Evolutionary conservation across 2,329 filamentous ascomycete species (phyloP).

Genomic region (Talaromyces sp.): DNA sequence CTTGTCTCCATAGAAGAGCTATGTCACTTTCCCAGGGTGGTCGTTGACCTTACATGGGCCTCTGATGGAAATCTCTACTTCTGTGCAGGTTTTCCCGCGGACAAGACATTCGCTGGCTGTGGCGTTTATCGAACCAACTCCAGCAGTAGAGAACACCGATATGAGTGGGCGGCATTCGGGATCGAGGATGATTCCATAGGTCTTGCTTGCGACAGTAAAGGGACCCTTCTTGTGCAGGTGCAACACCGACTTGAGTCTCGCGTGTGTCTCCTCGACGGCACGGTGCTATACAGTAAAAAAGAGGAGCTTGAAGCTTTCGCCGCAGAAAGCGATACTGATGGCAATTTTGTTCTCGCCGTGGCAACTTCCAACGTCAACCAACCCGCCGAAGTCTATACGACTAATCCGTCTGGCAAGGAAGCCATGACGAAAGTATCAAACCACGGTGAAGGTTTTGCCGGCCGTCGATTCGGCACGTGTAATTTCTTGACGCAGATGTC

Average conservation of each 20-base stretch:
- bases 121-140: not conserved
- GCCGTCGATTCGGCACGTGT: not conserved
- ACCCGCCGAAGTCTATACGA: constrained; percentile 1
- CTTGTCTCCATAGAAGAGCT: constrained; percentile 1
- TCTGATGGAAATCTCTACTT: constrained; percentile 1
- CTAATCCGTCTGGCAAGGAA: not conserved
- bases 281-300: not conserved
- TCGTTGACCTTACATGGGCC: constrained; percentile 1
- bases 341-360: not conserved
- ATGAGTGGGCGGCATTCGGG: constrained; percentile 2
- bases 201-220: not conserved
- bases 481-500: not conserved
- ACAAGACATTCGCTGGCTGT: constrained; percentile 1
- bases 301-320: constrained; percentile 3
- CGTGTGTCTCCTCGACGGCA: constrained; percentile 1
- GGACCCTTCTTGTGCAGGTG: constrained; percentile 1
- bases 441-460: not conserved
- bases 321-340: not conserved
- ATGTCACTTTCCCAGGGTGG: not conserved
- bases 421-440: not conserved
- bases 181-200: constrained; percentile 1
- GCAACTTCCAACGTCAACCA: constrained; percentile 2
- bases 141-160: not conserved
- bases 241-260: constrained; percentile 1
- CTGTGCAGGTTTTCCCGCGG: constrained; percentile 1